Conservation (phyloP, 2,329 filamentous ascomycete species). For the Aspergillus awamori region DNA sequence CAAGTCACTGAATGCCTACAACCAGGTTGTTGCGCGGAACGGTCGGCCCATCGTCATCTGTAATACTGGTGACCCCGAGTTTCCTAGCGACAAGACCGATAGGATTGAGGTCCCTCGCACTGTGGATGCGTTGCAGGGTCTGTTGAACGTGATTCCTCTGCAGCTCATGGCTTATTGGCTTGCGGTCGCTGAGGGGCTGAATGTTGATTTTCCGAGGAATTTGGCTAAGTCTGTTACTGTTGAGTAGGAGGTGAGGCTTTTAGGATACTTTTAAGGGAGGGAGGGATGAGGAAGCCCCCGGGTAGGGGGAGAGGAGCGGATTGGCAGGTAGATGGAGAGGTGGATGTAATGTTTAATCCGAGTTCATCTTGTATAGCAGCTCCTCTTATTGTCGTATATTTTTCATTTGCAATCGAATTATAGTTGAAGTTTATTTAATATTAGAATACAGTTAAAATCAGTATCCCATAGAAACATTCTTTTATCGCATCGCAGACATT, state of each 20-base stretch:
- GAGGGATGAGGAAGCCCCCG: no score
- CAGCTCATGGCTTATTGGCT: constrained; percentile 99
- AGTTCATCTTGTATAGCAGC: no score
- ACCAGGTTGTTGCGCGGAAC: constrained; percentile 95
- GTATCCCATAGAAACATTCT: no score
- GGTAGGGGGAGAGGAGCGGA: no score
- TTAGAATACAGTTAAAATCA: no score
- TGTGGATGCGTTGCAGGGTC: constrained; percentile 91
- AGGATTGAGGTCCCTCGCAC: constrained; percentile 98
- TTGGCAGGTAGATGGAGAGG: no score
- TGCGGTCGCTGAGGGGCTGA: constrained; percentile 90
- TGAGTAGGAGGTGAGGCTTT: constrained; percentile 64
- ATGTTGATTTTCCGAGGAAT: constrained; percentile 98
- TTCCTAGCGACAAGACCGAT: constrained; percentile 83
- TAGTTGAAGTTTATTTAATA: no score
- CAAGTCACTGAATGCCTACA: constrained; percentile 98
- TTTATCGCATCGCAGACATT: no score
- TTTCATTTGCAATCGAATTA: no score
- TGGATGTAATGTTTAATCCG: no score
- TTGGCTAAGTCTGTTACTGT: constrained; percentile 98
- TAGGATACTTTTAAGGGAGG: no score
- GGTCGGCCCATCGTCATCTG: constrained; percentile 99
- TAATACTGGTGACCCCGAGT: constrained; percentile 87
- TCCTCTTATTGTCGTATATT: no score
- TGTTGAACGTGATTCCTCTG: constrained; percentile 95